Evolutionary conservation across 2,329 filamentous ascomycete species (phyloP).

Genomic region (Cladorrhinum sp.): DNA sequence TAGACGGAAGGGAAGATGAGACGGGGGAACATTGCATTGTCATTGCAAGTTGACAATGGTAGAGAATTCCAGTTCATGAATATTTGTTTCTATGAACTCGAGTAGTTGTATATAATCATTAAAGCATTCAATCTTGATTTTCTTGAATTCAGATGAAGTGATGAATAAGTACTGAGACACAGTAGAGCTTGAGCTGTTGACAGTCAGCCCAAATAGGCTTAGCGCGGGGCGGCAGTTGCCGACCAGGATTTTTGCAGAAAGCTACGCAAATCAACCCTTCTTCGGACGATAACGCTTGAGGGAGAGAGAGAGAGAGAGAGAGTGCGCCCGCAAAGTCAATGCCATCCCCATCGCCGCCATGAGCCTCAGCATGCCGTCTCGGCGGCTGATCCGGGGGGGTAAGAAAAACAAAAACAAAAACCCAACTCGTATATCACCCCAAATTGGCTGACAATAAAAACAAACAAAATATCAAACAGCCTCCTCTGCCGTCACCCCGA

Average conservation of each 20-base stretch:
- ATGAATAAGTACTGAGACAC: too few relatives aligned
- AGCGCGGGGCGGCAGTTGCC: slow-evolving; percentile 24
- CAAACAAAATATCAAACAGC: slow-evolving; percentile 7
- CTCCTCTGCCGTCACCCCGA: slow-evolving; percentile 18
- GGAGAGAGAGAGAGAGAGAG: too few relatives aligned
- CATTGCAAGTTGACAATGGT: too few relatives aligned
- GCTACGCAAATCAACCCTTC: slow-evolving; percentile 8
- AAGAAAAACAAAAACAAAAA: slow-evolving; percentile 33
- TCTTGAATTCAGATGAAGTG: too few relatives aligned
- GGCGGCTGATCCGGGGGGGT: slow-evolving; percentile 61
- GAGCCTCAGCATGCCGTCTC: slow-evolving; percentile 62
- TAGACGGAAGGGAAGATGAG: background rate
- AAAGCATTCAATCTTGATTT: too few relatives aligned
- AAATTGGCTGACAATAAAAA: background rate
- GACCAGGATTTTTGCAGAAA: slow-evolving; percentile 24
- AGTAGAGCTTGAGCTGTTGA: slow-evolving; percentile 16
- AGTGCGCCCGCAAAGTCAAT: slow-evolving; percentile 18
- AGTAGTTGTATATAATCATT: too few relatives aligned
- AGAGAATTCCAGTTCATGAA: too few relatives aligned
- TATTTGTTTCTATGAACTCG: background rate
- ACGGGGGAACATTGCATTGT: background rate
- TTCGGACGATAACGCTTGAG: too few relatives aligned
- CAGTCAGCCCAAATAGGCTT: slow-evolving; percentile 14
- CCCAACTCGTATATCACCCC: background rate
- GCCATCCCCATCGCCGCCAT: slow-evolving; percentile 43